Evolutionary conservation across 2,329 filamentous ascomycete genomes (phyloP), one percentile per base, ranked within the genome.

Genomic region (Xylaria multiplex): DNA sequence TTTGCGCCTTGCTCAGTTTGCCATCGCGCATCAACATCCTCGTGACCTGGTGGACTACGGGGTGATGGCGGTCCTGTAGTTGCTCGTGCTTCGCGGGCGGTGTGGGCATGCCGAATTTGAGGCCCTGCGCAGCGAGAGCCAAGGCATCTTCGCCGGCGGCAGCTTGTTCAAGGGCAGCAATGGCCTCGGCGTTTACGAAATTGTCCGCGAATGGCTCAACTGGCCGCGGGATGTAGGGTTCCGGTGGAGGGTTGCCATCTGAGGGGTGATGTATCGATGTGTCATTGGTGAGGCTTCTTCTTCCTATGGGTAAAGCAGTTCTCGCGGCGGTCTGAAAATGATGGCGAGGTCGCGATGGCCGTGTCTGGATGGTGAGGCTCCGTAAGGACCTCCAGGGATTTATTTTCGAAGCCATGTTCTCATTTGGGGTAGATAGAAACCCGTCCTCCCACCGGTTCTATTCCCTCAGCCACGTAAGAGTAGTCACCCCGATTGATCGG

Each of bases 21-120:
- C 96, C 96, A 79, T 98, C 88, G 73, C 85, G 84, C 95, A 98
- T 99, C 69, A 99, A 81, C 72, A 97, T 84, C 77, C 93, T 94
- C 19, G 93, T 97, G 73, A 98, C 85, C 82, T 97, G 96, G 70
- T 91, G 84, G 54, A 98, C 84, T 7, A 97, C 85, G 1, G 92
- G 88, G 76, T 97, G 91, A 77, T 98, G 97, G 74, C 96, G 88
- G 77, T 92, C 84, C 79, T 93, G 91, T 73, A 95, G 81, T 79
- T 92, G 85, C 76, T 83, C 77, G 35, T 82, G 74, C 60, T 76
- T 75, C 46, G 60, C 59, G 6, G 91, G 88, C 62, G 90, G 81
- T 42, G 84, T 81, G 1, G 93, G 93, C 69, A 93, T 81, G 3
- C 87, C 88, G 75, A 93, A 97, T 76, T 95, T 96, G 77, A 92